A percentile compares a stretch with the other conserved stretches of the same genome.
Conservation (phyloP, 2,329 filamentous ascomycete genomes). For the Exophiala calicioides region DNA sequence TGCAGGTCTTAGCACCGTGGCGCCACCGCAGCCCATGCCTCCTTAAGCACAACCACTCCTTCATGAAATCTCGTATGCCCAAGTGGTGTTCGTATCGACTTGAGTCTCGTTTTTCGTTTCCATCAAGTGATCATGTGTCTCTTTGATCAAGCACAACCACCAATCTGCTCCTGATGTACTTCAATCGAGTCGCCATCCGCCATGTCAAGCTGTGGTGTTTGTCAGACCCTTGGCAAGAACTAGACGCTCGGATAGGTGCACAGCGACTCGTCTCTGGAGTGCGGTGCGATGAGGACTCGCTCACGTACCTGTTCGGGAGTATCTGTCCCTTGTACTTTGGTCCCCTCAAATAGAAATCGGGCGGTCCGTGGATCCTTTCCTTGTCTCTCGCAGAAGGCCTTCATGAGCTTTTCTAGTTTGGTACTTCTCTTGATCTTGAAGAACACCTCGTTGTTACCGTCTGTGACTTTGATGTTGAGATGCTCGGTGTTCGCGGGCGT, state of each 20-base stretch:
- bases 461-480: constrained; percentile 98
- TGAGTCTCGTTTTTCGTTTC: not conserved
- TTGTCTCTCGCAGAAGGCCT: constrained; percentile 94
- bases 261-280: not conserved
- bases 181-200: constrained; percentile 92
- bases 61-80: no score
- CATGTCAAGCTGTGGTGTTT: constrained; percentile 78
- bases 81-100: no score
- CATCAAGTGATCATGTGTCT: not conserved
- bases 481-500: constrained; percentile 66
- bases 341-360: constrained; percentile 94
- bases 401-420: constrained; percentile 96
- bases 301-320: constrained; percentile 84
- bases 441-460: constrained; percentile 99
- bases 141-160: constrained; percentile 56
- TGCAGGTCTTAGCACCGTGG: no score
- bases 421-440: constrained; percentile 99
- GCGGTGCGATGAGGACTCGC: not conserved
- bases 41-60: no score
- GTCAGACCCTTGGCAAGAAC: constrained; percentile 4
- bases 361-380: constrained; percentile 84
- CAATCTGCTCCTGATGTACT: constrained; percentile 97
- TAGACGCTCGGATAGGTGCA: not conserved
- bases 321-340: constrained; percentile 82
- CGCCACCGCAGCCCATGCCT: no score